Evolutionary conservation across 2,329 filamentous ascomycete species (phyloP).

Genomic region (Talaromyces sp.): DNA sequence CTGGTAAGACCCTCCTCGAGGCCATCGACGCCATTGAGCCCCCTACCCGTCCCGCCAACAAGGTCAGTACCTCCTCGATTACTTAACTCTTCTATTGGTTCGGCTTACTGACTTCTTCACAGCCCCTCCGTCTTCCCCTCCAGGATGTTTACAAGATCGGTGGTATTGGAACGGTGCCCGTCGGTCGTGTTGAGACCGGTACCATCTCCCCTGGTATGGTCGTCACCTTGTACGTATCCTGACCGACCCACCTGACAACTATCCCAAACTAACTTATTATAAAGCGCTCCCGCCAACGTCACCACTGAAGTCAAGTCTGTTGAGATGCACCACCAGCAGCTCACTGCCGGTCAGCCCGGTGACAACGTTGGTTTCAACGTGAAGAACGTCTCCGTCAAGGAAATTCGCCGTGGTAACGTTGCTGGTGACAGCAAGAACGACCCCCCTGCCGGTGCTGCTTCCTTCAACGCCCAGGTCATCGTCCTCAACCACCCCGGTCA

Average conservation of each 20-base stretch:
- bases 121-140: conserved; percentile 95
- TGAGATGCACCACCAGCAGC: conserved; percentile 99
- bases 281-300: conserved; percentile 81
- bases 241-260: background rate
- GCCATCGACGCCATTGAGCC: conserved; percentile 95
- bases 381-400: conserved; percentile 99
- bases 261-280: background rate
- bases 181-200: conserved; percentile 99
- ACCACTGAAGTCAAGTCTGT: conserved; percentile 99
- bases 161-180: conserved; percentile 99
- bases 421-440: conserved; percentile 99
- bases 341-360: conserved; percentile 88
- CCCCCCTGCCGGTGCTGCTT: conserved; percentile 80
- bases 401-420: conserved; percentile 99
- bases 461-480: conserved; percentile 99
- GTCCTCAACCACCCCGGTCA: conserved; percentile 99
- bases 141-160: conserved; percentile 99
- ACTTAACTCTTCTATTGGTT: background rate
- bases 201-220: conserved; percentile 77
- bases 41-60: conserved; percentile 91
- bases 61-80: conserved; percentile 46
- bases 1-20: conserved; percentile 97
- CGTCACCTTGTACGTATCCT: conserved; percentile 69
- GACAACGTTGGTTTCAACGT: conserved; percentile 99
- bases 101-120: background rate